Evolutionary conservation across 2,329 filamentous ascomycete species (phyloP).

Genomic region (Hymenoscyphus albidus): DNA sequence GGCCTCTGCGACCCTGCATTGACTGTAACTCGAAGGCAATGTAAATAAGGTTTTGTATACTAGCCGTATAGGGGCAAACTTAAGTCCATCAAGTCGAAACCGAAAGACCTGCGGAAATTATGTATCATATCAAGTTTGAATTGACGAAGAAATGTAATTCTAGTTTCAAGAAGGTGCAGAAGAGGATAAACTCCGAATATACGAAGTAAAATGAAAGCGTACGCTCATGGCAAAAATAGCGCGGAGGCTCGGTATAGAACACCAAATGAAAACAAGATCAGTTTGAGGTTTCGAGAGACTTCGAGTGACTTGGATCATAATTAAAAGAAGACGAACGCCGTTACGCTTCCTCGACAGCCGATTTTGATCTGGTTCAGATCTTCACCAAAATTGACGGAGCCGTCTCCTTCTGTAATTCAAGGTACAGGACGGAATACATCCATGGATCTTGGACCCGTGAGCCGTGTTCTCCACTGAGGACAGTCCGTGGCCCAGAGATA

Average conservation of each 20-base stretch:
- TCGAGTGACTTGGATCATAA: background rate
- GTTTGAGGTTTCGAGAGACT: too few species aligned
- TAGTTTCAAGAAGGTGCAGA: background rate
- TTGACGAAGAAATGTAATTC: background rate
- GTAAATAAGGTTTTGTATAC: background rate
- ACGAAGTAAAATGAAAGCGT: background rate
- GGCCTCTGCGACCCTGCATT: background rate
- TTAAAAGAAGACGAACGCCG: background rate
- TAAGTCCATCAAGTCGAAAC: background rate
- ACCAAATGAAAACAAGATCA: too few species aligned
- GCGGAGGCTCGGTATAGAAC: too few species aligned
- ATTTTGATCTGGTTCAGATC: background rate
- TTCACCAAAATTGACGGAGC: background rate
- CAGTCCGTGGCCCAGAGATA: background rate
- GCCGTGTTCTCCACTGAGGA: background rate
- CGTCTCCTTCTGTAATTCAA: background rate
- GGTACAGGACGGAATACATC: background rate
- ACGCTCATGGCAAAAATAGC: background rate
- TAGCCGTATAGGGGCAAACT: background rate
- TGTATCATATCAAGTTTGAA: background rate
- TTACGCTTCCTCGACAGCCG: background rate
- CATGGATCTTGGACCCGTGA: background rate
- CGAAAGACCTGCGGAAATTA: background rate
- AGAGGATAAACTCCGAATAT: background rate
- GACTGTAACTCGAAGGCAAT: constrained; percentile 1